Evolutionary conservation across 2,329 filamentous ascomycete species (phyloP).

Genomic region (Elsinoe perseae): DNA sequence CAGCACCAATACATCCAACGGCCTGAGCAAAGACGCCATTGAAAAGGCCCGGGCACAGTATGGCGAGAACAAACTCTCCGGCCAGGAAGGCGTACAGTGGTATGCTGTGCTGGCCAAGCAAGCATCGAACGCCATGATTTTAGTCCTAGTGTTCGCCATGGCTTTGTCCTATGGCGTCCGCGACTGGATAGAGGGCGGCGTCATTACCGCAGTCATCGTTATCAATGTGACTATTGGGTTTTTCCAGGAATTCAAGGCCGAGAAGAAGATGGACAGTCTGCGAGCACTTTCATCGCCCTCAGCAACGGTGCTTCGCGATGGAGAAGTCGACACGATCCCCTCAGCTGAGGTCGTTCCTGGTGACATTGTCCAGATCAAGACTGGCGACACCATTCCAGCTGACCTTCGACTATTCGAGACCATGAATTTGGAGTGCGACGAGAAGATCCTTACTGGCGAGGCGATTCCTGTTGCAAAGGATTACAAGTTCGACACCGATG

Average conservation of each 20-base stretch:
- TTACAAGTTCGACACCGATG: conserved; percentile 46
- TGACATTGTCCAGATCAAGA: conserved; percentile 55
- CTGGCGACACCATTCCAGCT: conserved; percentile 62
- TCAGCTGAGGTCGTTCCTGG: conserved; percentile 57
- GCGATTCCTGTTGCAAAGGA: conserved; percentile 62
- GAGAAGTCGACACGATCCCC: conserved; percentile 45
- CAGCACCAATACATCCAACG: conserved; percentile 3
- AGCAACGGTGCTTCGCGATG: conserved; percentile 50
- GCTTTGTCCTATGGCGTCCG: conserved; percentile 50
- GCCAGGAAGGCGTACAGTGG: conserved; percentile 25
- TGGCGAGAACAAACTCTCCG: conserved; percentile 27
- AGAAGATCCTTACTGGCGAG: conserved; percentile 67
- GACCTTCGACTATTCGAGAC: conserved; percentile 54
- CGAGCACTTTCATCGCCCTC: conserved; percentile 49
- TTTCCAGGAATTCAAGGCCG: conserved; percentile 52
- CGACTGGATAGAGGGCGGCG: conserved; percentile 55
- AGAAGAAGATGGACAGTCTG: conserved; percentile 53
- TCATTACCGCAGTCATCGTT: conserved; percentile 50
- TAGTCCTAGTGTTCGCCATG: conserved; percentile 50
- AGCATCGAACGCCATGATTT: conserved; percentile 32
- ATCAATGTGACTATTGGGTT: conserved; percentile 55
- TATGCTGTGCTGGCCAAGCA: conserved; percentile 31
- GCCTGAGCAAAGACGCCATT: neutral
- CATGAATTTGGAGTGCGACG: conserved; percentile 71
- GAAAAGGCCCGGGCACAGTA: conserved; percentile 18